Evolutionary conservation across 257 asterid genomes (phyloP).

Genomic region (Misopates orontium): DNA sequence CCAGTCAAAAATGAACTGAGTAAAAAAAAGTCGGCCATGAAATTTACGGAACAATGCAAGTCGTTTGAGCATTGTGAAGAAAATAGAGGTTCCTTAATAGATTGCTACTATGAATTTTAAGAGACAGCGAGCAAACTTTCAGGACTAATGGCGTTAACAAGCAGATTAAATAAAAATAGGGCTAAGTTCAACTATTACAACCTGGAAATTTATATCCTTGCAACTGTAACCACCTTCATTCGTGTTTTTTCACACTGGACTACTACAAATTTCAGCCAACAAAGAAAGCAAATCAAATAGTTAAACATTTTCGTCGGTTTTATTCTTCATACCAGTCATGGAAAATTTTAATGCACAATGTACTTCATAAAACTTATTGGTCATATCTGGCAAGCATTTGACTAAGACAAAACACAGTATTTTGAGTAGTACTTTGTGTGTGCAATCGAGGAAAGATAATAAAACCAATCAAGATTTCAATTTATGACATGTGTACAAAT

Average conservation of each 20-base stretch:
- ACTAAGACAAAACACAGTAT: no score
- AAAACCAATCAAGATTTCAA: no score
- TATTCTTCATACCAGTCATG: not conserved
- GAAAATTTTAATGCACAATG: not conserved
- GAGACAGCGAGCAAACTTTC: not conserved
- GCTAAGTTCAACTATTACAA: not conserved
- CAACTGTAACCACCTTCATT: no score
- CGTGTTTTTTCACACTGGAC: no score
- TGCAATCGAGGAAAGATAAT: no score
- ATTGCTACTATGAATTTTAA: not conserved
- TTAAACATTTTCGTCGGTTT: not conserved
- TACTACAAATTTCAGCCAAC: not conserved
- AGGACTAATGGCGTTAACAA: not conserved
- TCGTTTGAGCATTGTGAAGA: not conserved
- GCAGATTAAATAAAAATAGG: no score
- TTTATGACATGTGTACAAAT: no score
- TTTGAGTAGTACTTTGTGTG: no score
- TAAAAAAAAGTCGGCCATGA: not conserved
- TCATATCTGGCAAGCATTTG: no score
- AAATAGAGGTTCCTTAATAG: not conserved
- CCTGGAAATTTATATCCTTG: not conserved
- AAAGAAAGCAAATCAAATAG: not conserved
- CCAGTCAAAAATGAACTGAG: not conserved
- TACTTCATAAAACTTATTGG: no score
- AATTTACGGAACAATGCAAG: not conserved